Evolutionary conservation across 164 flowering plant species (phyloP).

Genomic region (Stephania japonica): DNA sequence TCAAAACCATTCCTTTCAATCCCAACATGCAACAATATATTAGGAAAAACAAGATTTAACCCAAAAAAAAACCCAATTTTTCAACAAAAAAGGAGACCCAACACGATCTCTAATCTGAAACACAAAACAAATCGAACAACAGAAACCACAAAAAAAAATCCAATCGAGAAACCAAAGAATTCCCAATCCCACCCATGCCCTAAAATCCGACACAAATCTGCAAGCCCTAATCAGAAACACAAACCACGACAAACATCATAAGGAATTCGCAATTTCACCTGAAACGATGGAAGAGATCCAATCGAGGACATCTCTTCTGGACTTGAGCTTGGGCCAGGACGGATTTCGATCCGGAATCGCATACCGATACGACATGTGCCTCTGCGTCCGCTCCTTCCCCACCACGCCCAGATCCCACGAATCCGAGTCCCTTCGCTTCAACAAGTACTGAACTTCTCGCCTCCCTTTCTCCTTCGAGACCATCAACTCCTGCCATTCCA

Average conservation of each 20-base stretch:
- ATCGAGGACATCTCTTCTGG: slow-evolving; percentile 62
- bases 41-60: too few species aligned
- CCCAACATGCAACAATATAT: too few species aligned
- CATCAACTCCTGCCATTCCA: slow-evolving; percentile 60
- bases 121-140: too few species aligned
- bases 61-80: too few species aligned
- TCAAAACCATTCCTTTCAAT: too few species aligned
- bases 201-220: too few species aligned
- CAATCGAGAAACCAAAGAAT: too few species aligned
- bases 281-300: slow-evolving; percentile 58
- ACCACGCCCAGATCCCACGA: slow-evolving; percentile 61
- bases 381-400: slow-evolving; percentile 59
- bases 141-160: too few species aligned
- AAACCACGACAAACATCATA: not conserved
- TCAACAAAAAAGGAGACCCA: too few species aligned
- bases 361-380: slow-evolving; percentile 49
- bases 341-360: slow-evolving; percentile 17
- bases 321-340: slow-evolving; percentile 29
- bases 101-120: too few species aligned
- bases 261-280: slow-evolving; percentile 28
- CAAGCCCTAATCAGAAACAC: not conserved
- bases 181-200: too few species aligned
- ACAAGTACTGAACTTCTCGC: slow-evolving; percentile 54
- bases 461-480: slow-evolving; percentile 51
- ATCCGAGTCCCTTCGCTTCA: slow-evolving; percentile 42